Conservation (phyloP, 208 protist genomes). For the Acanthamoeba quina region DNA sequence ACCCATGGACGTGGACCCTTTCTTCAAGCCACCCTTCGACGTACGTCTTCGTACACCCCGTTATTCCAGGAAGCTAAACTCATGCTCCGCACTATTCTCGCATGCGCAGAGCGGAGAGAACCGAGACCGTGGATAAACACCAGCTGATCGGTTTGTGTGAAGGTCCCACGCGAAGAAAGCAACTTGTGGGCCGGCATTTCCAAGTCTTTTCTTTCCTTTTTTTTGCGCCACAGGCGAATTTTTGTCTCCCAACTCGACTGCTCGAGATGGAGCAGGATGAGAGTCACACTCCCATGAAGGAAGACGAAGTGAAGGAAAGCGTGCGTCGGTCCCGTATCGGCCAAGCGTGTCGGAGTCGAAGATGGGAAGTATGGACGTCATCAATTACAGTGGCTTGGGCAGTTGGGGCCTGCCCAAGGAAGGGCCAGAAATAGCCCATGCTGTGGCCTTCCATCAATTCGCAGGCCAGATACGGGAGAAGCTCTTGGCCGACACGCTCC, state of each 20-base stretch:
- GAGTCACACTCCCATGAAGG: not conserved
- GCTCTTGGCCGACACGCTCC: not conserved
- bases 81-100: no score
- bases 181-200: no score
- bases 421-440: not conserved
- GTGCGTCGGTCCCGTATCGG: not conserved
- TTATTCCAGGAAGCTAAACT: no score
- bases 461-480: not conserved
- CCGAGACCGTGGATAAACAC: no score
- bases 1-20: conserved; percentile 44
- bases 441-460: not conserved
- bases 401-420: not conserved
- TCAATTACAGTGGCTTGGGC: not conserved
- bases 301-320: not conserved
- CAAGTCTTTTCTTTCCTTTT: no score
- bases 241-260: no score
- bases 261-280: no score
- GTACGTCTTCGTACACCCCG: not conserved
- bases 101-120: no score
- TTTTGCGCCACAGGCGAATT: no score
- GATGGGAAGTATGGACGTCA: not conserved
- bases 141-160: no score
- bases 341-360: not conserved
- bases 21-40: not conserved
- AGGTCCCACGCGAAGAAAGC: no score